Base-by-base conservation (phyloP, 2,329 filamentous ascomycete species). In the Fusarium udum region DNA sequence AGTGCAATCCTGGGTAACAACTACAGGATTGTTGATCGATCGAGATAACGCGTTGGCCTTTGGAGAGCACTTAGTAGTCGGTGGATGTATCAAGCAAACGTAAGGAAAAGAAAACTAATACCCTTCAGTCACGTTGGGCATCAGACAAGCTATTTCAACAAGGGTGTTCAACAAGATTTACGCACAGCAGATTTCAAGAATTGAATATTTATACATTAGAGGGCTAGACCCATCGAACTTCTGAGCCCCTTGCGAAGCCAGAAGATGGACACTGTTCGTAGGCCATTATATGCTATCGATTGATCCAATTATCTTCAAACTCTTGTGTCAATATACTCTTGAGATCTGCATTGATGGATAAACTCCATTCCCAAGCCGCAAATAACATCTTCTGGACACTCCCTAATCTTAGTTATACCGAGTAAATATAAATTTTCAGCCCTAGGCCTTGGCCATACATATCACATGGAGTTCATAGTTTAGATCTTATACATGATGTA, bases 391-490 rank as follows among this genome's bases (percentile, higher is more conserved):
- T 34, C 31, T 0, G 16, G n/a, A 7, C 9, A 34, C 31, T 26
- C 2, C 4, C 3, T 20, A 6, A 52, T 20, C 4, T 15, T 2
- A 52, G 4, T 3, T 20, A 24, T 20, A 1, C 12, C 12, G 15
- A 13, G 16, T 24, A 6, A 15, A 11, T 15, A 24, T 24, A 11
- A 24, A 5, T 4, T 1, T 7, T 10, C 31, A 20, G 13, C 6
- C 9, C 4, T 3, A 28, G 2, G 32, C 0, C 13, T 12, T 26
- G 24, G 4, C 24, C 20, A 2, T 26, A 26, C 10, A 53, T 12
- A 22, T 6, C 24, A 26, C 18, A 12, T 16, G 7, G 9, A 6
- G 24, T 3, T n/a, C 4, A n/a, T 3, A 13, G 11, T 28, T 32
- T 7, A 43, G 28, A 32, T 22, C 12, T 34, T 24, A 34, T 26